These are phyloP conservation scores for Cadophora sp. DNA, from an alignment of 2,329 filamentous ascomycete genomes.

Conservation along the genomic window DNA sequence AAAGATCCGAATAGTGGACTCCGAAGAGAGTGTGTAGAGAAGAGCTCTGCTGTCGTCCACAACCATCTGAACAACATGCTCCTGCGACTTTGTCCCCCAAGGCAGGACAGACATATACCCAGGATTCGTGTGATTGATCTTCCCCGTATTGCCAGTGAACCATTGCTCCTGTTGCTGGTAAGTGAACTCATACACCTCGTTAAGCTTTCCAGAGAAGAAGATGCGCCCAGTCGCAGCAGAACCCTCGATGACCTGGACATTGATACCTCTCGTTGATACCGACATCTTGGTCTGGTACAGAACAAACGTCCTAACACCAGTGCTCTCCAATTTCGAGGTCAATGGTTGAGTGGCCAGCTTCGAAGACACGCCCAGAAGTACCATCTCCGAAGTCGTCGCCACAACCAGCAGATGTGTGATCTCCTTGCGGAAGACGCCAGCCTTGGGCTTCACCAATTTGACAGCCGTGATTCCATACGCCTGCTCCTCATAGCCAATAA, in stretches of 20 bases:
- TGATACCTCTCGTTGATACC: conserved; percentile 75
- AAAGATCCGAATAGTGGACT: conserved; percentile 89
- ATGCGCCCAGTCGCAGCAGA: conserved; percentile 84
- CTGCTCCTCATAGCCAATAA: conserved; percentile 92
- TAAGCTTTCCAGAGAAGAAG: conserved; percentile 85
- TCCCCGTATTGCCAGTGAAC: conserved; percentile 89
- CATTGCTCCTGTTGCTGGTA: conserved; percentile 98
- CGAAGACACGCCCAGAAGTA: conserved; percentile 83
- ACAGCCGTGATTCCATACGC: conserved; percentile 89
- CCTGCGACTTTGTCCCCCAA: conserved; percentile 59
- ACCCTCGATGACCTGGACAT: conserved; percentile 79
- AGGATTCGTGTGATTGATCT: conserved; percentile 84
- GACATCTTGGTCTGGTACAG: conserved; percentile 91
- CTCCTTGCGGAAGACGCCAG: conserved; percentile 83
- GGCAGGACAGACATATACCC: conserved; percentile 73
- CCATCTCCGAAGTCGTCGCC: conserved; percentile 83
- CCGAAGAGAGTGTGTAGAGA: conserved; percentile 88
- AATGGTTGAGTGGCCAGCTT: conserved; percentile 67
- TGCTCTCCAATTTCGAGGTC: conserved; percentile 68
- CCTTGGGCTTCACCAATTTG: conserved; percentile 82
- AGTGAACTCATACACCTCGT: conserved; percentile 90
- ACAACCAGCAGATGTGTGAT: conserved; percentile 91
- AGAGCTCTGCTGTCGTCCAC: conserved; percentile 89
- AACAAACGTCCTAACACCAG: conserved; percentile 74
- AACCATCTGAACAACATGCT: conserved; percentile 78